phyloP scores from a whole-genome alignment of 2,329 filamentous ascomycete species.

The Ophiostoma sp. region DNA sequence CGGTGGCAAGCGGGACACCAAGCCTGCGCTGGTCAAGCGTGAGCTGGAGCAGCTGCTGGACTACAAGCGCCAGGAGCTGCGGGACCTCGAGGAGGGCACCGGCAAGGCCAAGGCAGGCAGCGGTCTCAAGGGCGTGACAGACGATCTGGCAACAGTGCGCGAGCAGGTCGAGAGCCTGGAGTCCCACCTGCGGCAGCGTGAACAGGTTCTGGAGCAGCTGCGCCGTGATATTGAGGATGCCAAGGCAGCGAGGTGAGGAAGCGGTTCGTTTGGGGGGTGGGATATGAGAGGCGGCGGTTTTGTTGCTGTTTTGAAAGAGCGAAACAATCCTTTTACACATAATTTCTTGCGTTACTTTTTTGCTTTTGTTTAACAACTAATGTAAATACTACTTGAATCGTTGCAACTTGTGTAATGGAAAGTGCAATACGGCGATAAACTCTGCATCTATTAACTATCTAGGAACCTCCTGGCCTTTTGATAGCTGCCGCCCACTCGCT shows the following conservation, averaged over 20 bases:
- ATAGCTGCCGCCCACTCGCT: background rate
- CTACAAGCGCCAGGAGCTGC: conserved; percentile 82
- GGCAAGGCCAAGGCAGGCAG: conserved; percentile 69
- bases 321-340: conserved; percentile 3
- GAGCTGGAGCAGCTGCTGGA: conserved; percentile 93
- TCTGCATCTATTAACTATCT: background rate
- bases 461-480: background rate
- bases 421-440: no score
- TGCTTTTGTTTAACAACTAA: background rate
- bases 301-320: conserved; percentile 12
- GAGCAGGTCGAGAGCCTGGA: conserved; percentile 94
- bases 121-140: conserved; percentile 72
- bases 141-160: conserved; percentile 85
- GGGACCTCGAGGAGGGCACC: conserved; percentile 71
- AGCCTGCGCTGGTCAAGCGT: conserved; percentile 88
- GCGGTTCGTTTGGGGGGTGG: conserved; percentile 12
- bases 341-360: background rate
- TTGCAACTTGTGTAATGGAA: background rate
- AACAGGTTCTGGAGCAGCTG: conserved; percentile 73
- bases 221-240: conserved; percentile 80
- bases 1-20: conserved; percentile 68
- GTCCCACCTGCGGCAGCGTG: conserved; percentile 72
- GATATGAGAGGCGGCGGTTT: background rate
- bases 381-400: background rate
- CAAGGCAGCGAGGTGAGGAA: conserved; percentile 53